Conservation (phyloP, 495 filamentous ascomycete species). For the Neurospora sp. region DNA sequence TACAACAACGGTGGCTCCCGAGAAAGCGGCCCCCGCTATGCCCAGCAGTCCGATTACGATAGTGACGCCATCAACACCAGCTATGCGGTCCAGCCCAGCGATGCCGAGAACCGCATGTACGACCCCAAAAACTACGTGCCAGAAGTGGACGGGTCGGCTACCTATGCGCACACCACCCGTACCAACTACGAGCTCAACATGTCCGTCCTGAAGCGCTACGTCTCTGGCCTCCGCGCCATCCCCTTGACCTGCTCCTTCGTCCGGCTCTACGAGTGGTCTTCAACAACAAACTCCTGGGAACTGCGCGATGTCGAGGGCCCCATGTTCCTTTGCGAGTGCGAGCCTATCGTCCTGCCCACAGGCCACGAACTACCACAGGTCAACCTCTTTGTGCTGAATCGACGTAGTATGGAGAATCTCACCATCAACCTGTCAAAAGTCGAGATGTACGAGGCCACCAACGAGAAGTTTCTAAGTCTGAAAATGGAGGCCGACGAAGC, state of each 20-base stretch:
- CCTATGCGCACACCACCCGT: conserved; percentile 38
- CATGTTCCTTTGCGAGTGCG: conserved; percentile 66
- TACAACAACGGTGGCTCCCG: conserved; percentile 12
- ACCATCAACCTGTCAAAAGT: conserved; percentile 29
- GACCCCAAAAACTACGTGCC: conserved; percentile 1
- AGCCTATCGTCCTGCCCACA: conserved; percentile 20
- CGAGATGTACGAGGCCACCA: not conserved
- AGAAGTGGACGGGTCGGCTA: conserved; percentile 10
- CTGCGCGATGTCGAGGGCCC: conserved; percentile 69
- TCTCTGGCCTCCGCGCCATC: conserved; percentile 55
- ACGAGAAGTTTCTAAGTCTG: conserved; percentile 28
- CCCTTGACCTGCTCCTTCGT: conserved; percentile 67
- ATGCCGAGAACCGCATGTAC: conserved; percentile 14
- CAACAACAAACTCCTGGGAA: conserved; percentile 56
- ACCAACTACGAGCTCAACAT: conserved; percentile 77
- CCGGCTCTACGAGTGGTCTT: conserved; percentile 66
- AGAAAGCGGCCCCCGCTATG: conserved; percentile 14
- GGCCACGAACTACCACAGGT: conserved; percentile 18
- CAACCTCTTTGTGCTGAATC: conserved; percentile 38
- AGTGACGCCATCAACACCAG: conserved; percentile 35
- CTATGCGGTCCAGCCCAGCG: conserved; percentile 6
- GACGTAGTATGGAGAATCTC: conserved; percentile 34
- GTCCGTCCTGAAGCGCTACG: conserved; percentile 58
- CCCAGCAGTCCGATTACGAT: conserved; percentile 57
- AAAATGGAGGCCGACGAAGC: conserved; percentile 23